Percentiles rank a stretch among this genome's conserved stretches.
Evolutionary conservation across 305 asterid genomes (phyloP).

Genomic region (Stenogyne calaminthoides): DNA sequence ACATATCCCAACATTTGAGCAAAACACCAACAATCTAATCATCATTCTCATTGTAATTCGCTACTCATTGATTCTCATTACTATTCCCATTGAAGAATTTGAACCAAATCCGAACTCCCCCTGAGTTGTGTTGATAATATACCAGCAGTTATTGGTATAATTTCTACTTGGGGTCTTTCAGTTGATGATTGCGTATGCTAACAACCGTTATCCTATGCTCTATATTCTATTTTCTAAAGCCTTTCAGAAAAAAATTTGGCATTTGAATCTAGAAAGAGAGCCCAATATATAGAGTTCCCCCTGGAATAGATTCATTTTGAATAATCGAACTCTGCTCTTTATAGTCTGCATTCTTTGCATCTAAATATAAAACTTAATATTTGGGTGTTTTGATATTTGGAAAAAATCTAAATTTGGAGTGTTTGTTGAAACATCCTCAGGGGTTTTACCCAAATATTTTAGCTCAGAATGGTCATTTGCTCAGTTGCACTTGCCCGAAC

Average conservation of each 20-base stretch:
- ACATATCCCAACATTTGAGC: too few species aligned
- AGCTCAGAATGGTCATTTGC: constrained; percentile 99
- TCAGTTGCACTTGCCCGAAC: constrained; percentile 83
- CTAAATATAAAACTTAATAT: background rate
- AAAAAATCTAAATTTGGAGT: background rate
- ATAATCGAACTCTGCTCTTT: background rate
- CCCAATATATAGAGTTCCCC: background rate
- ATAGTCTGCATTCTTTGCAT: background rate
- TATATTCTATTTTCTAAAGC: background rate
- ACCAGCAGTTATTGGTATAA: background rate
- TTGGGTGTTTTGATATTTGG: background rate
- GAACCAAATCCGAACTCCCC: too few species aligned
- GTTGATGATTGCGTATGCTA: background rate
- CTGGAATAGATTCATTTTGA: background rate
- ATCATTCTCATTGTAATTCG: too few species aligned
- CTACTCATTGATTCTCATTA: too few species aligned
- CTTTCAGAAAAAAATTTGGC: background rate
- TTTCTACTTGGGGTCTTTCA: background rate
- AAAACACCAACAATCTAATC: too few species aligned
- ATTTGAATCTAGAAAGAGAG: constrained; percentile 1
- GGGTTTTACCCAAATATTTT: constrained; percentile 85
- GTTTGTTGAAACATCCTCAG: constrained; percentile 41
- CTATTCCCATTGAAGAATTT: too few species aligned
- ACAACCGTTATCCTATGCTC: background rate
- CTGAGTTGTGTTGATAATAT: background rate